Percentiles rank a stretch among this genome's conserved stretches.
Conservation (phyloP, 371 early-diverging fungal genomes). For the Chytridium lagenaria region DNA sequence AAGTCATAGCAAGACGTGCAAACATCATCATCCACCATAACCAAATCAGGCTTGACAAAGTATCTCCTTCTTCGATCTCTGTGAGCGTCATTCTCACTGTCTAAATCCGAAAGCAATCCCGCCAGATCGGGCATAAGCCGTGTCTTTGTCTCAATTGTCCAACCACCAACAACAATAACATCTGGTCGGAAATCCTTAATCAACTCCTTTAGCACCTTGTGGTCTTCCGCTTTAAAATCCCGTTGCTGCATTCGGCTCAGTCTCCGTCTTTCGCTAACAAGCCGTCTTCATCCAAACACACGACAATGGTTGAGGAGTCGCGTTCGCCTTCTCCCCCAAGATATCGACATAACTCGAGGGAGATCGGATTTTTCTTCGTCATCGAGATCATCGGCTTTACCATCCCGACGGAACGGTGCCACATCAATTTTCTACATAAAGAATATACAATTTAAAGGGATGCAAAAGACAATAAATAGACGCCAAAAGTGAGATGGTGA, state of each 20-base stretch:
- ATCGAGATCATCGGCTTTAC: conserved; percentile 30
- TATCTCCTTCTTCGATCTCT: conserved; percentile 47
- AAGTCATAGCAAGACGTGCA: conserved; percentile 83
- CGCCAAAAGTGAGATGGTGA: too few species aligned
- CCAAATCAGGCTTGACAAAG: conserved; percentile 47
- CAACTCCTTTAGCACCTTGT: conserved; percentile 53
- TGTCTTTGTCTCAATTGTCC: conserved; percentile 60
- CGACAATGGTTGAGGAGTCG: conserved; percentile 70
- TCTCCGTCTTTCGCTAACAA: conserved; percentile 68
- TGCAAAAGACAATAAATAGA: too few species aligned
- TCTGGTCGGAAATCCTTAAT: conserved; percentile 61
- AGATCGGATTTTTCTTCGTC: conserved; percentile 57
- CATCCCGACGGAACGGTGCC: conserved; percentile 62
- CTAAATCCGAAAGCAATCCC: conserved; percentile 26
- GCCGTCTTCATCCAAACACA: conserved; percentile 81
- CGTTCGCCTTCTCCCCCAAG: conserved; percentile 80
- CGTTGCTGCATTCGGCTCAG: conserved; percentile 61
- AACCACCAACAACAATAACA: conserved; percentile 85
- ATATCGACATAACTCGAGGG: conserved; percentile 84
- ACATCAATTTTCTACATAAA: conserved; percentile 75
- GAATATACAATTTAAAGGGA: too few species aligned
- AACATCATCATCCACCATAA: conserved; percentile 86
- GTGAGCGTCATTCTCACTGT: conserved; percentile 1
- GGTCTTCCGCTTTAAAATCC: conserved; percentile 65
- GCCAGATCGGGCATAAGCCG: conserved; percentile 61